Evolutionary conservation across 164 flowering plant genomes (phyloP), one percentile per base, ranked within the genome.

Genomic region (Chloranthus sessilifolius): DNA sequence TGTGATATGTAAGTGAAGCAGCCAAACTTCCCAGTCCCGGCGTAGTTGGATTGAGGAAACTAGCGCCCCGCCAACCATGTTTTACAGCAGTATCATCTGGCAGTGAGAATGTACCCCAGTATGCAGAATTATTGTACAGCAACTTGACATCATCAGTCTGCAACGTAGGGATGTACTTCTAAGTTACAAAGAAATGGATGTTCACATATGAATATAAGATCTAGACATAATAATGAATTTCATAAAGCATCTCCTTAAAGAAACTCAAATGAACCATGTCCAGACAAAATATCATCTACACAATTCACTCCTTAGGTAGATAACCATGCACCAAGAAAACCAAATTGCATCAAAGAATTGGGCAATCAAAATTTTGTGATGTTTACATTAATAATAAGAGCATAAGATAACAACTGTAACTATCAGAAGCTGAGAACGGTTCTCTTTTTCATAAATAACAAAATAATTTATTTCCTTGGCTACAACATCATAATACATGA

Each of bases 131-230:
- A 47, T 79, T 54, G 57, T 68, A 77, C 38, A 63, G 62, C 69
- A 85, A 58, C 65, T 66, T 71, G 22, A 82, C 38, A 56, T 81
- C 87, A 61, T 88, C 94, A 53, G 38, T 76, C 88, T 82, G 82
- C 70, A 59, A 60, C 30, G 27, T 11, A 56, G 12, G 36, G 17
- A 56, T 5, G 26, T 55, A 56, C 3, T 21, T 54, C 20, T 51
- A 31, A 56, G 21, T 22, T 7, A 55, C 21, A 53, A 24, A 19
- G 15, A 23, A 31, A 31, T 31, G 43, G 22, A 19, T 3, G n/a
- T n/a, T 48, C 24, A 14, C 41, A 19, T 34, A 25, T 1, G 21
- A 39, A 15, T 20, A 5, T 20, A 12, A 45, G 30, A 39, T 9
- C 24, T 23, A 22, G 12, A 17, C 55, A 12, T 21, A 2, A 43